Conservation (phyloP, 2,329 filamentous ascomycete species). For the Colletotrichum sp. region DNA sequence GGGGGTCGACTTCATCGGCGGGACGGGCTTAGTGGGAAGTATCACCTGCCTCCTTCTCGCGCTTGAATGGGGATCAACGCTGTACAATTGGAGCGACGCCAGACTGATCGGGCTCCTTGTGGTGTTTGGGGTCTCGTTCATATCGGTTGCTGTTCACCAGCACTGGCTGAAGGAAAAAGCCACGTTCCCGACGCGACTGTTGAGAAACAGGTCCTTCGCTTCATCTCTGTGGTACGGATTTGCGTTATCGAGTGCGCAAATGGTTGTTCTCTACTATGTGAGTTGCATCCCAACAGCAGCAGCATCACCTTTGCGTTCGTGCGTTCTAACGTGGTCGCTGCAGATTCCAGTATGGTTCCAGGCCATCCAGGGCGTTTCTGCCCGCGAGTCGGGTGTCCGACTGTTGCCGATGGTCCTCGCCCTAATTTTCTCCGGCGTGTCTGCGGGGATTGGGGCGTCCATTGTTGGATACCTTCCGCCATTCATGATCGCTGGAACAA, state of each 20-base stretch:
- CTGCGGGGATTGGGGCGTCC: not conserved
- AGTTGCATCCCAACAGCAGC: not conserved
- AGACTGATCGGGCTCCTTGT: not conserved
- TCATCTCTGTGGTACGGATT: not conserved
- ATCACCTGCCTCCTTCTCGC: slow-evolving; percentile 45
- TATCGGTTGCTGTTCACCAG: not conserved
- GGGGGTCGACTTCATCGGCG: slow-evolving; percentile 28
- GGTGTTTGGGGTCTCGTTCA: not conserved
- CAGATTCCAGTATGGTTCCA: slow-evolving; percentile 51
- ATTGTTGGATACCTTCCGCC: not conserved
- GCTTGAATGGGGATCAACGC: slow-evolving; percentile 45
- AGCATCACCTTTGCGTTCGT: not conserved
- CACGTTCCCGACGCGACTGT: not conserved
- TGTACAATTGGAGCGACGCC: slow-evolving; percentile 27
- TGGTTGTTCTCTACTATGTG: slow-evolving; percentile 3
- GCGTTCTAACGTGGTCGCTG: not conserved
- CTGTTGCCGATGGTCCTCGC: slow-evolving; percentile 43
- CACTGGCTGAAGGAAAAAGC: not conserved
- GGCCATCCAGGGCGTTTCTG: slow-evolving; percentile 43
- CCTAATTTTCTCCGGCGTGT: not conserved
- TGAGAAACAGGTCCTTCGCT: not conserved
- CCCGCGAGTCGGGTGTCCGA: slow-evolving; percentile 43
- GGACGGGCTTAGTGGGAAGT: slow-evolving; percentile 9
- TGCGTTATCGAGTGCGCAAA: not conserved
- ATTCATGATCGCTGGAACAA: not conserved